Base-by-base conservation (phyloP, 2,329 filamentous ascomycete genomes). In the Colletotrichum gloeosporioides region DNA sequence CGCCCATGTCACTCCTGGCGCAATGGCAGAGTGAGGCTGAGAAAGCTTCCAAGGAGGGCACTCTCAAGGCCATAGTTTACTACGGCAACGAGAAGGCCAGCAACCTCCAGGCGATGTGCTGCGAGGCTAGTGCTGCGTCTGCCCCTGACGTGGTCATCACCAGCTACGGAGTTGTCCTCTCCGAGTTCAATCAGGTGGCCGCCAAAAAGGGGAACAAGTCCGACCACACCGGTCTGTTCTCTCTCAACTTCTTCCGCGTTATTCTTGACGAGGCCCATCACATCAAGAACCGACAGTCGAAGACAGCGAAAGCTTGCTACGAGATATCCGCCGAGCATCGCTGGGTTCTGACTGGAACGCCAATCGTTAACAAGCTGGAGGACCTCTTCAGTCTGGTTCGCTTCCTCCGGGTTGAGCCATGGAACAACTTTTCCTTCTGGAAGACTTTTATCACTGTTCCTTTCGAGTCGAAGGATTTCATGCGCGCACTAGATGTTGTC, bases 341-440 rank as follows among this genome's bases (percentile, higher is more conserved):
- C 76, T 99, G 97, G 97, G 95, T 94, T 0, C 86, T 99, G 65
- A 99, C 97, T 0, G 97, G 97, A 22, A 99, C 97, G 1, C 97
- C 97, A 0, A 99, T 99, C 73, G 96, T 99, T 79, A 99, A 99
- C 83, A 93, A 95, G 59, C 89, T 99, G 1, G 96, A 99, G 83
- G 97, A 99, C 84, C 87, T 99, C 16, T 99, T 98, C 86, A 98
- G 95, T 81, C 87, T 99, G 49, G 95, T 99, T 15, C 93, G 95
- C 4, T 99, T 99, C 85, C 87, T 99, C 13, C 93, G 95, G 73
- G 97, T 99, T 6, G 96, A 99, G 83, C 97, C 97, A 0, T 99
- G 97, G 97, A 97, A 94, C 81, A 99, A 99, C 83, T 99, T 99
- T 84, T 98, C 96, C 0, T 99, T 98, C 86, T 99, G 97, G 97